Evolutionary conservation across 768 basidiomycete species (phyloP), one percentile per base, ranked within the genome.

Genomic region (Dictyophora rubrovolvata): DNA sequence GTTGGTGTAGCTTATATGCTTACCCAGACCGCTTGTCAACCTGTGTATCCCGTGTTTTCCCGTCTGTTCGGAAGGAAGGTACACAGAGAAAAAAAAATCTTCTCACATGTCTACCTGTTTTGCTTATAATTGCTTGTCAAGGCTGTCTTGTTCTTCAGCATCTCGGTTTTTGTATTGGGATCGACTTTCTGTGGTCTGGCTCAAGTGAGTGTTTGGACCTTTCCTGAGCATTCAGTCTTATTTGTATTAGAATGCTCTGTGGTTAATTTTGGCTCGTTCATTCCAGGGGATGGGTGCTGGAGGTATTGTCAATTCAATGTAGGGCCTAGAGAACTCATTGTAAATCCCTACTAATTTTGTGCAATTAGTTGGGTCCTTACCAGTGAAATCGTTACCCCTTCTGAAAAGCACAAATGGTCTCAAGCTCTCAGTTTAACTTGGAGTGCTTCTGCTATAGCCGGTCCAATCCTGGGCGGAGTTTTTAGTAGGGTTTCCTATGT

Each of bases 21-120:
- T 59, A 89, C 89, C 1, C 89, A 92, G 65, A 92, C 89, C 0
- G 87, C 87, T 23, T 85, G 84, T 62, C 89, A 93, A 66, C 89
- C 89, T 33, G 71, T 93, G 22, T 92, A 90, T 66, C 89, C 87
- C 55, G 81, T 80, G 65, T 70, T 92, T 46, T 89, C 89, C 55
- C 88, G 91, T 70, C 77, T 91, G 48, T 72, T 86, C 55, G 90
- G 90, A 33, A 79, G 89, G 51, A 90, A 86, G 79, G 90, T 89
- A 48, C 33, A 74, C 62, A 20, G 28, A 28, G 4, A 28, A 48
- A 62, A 60, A 55, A 46, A 9, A 21, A 49, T 61, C 56, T 36
- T 46, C 18, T 48, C 10, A 20, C 10, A 1, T 34, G 12, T 59
- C 57, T 37, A 17, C 34, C 59, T 59, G 54, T 60, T 60, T 37